Base-by-base conservation (phyloP, 2,329 filamentous ascomycete species). In the Rutstroemia sp. region DNA sequence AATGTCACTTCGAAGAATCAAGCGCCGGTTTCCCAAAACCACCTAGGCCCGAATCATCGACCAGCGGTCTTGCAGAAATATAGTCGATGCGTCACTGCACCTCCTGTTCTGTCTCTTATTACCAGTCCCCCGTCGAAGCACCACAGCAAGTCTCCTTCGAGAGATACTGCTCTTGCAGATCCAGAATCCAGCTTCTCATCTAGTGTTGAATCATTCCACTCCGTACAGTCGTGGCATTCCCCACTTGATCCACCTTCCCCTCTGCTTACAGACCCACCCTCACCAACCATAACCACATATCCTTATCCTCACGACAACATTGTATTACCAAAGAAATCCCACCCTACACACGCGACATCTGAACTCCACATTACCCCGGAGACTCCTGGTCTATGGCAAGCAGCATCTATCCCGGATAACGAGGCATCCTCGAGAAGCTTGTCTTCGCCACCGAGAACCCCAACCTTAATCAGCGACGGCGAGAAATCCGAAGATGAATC, bases 131-230 rank as follows among this genome's bases (percentile, higher is more conserved):
- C 75, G 21, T 73, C 74, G 21, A 69, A 67, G 56, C 63, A 63
- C n/a, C 63, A 65, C 39, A 58, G 60, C 54, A 61, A 55, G 25
- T 60, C 62, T 23, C 59, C 61, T 50, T 61, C 55, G 63, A 51
- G 46, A 59, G 45, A 52, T 64, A 30, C 25, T 58, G 67, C 57
- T 5, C 53, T 56, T 16, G 49, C 57, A 48, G 67, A 67, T 37
- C 64, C 68, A 10, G 64, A 63, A 14, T 66, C 69, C 34, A 68
- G 70, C 37, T 64, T 68, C n/a, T 79, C 78, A 9, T 75, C 77
- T 4, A 72, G 73, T 30, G 73, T 75, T 16, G 79, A 80, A 52
- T 82, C 80, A 0, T 81, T 83, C 59, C 78, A 80, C 63, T 80
- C 75, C 56, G 71, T 75, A 5, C 72, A 78, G 58, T 78, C 78